A percentile compares a stretch with the other conserved stretches of the same genome.
Evolutionary conservation across 352 stramenopile species (phyloP).

Genomic region (Achlya hypogyna): DNA sequence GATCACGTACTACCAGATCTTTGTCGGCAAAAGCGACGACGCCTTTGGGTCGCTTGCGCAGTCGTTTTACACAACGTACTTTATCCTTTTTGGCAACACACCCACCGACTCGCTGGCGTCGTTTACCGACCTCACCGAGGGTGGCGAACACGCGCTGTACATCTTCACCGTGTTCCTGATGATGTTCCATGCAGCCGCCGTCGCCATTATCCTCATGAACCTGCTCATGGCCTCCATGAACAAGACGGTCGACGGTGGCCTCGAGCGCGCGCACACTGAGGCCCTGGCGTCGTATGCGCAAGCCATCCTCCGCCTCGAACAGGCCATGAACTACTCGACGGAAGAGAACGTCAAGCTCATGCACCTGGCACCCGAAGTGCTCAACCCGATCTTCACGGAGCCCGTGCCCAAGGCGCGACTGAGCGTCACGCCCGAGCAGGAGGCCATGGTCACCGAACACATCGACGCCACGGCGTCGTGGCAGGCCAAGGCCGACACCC

Average conservation of each 20-base stretch:
- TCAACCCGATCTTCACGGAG: conserved; percentile 10
- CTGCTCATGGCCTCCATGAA: conserved; percentile 16
- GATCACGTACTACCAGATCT: conserved; percentile 4
- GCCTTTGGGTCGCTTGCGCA: conserved; percentile 1
- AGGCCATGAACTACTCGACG: neutral
- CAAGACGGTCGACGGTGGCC: conserved; percentile 5
- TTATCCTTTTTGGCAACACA: conserved; percentile 15
- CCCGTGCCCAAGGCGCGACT: neutral
- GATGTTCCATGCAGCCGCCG: conserved; percentile 12
- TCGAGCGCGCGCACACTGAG: conserved; percentile 10
- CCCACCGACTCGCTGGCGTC: conserved; percentile 11
- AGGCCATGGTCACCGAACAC: neutral
- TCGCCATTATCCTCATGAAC: conserved; percentile 8
- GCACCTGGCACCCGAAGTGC: neutral
- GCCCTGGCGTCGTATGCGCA: conserved; percentile 6
- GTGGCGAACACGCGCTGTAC: neutral
- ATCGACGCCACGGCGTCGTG: neutral
- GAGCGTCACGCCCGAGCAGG: conserved; percentile 1
- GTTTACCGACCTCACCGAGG: neutral
- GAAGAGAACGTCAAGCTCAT: conserved; percentile 5
- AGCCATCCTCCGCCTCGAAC: conserved; percentile 1
- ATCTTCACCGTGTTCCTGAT: neutral
- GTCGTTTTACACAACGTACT: conserved; percentile 2
- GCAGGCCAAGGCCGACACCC: neutral
- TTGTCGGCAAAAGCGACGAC: neutral